phyloP scores from a whole-genome alignment of 129 eudicot species.

The Pittosporum tobira region DNA sequence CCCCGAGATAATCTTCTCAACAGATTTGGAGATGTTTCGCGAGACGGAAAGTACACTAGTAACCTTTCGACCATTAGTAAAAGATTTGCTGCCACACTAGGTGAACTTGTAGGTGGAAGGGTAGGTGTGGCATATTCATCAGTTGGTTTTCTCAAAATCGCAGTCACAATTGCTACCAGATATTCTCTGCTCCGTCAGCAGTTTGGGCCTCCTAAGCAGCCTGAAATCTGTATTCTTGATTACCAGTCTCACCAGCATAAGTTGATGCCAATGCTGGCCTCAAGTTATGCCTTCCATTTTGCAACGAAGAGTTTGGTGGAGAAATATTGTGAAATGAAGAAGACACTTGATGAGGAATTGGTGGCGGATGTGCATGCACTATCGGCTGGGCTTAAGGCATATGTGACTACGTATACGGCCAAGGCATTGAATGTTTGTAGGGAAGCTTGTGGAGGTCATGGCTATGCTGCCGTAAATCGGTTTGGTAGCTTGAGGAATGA shows the following conservation, averaged over 20 bases:
- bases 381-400: slow-evolving; percentile 90
- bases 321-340: slow-evolving; percentile 85
- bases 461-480: slow-evolving; percentile 91
- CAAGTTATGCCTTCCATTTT: slow-evolving; percentile 87
- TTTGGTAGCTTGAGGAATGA: slow-evolving; percentile 92
- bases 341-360: slow-evolving; percentile 70
- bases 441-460: slow-evolving; percentile 98
- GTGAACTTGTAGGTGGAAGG: slow-evolving; percentile 95
- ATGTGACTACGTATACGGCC: slow-evolving; percentile 76
- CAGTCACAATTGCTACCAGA: slow-evolving; percentile 70
- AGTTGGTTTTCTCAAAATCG: slow-evolving; percentile 77
- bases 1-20: slow-evolving; percentile 92
- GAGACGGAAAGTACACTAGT: slow-evolving; percentile 85
- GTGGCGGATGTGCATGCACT: slow-evolving; percentile 83
- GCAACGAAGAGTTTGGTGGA: slow-evolving; percentile 71
- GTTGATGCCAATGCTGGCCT: slow-evolving; percentile 93
- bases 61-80: slow-evolving; percentile 67
- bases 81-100: slow-evolving; percentile 90
- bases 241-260: slow-evolving; percentile 93
- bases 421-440: slow-evolving; percentile 71
- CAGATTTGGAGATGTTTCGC: slow-evolving; percentile 81
- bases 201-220: slow-evolving; percentile 83
- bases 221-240: slow-evolving; percentile 80
- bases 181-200: slow-evolving; percentile 85
- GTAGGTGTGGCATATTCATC: slow-evolving; percentile 93